Evolutionary conservation across 1,284 basidiomycete genomes (phyloP).

Genomic region (Mixia osmundae): DNA sequence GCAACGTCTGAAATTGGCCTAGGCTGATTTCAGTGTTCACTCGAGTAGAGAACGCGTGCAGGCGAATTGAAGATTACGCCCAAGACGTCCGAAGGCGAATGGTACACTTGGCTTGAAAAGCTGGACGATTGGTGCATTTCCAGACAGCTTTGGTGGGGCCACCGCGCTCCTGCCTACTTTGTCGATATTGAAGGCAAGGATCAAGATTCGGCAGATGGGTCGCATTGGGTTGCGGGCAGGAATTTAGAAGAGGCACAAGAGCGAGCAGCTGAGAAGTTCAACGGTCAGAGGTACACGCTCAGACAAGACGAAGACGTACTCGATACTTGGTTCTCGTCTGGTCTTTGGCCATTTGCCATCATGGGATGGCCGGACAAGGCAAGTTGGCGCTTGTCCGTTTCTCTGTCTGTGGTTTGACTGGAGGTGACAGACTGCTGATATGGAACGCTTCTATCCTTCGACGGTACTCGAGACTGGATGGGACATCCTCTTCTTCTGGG

Average conservation of each 20-base stretch:
- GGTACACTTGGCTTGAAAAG: constrained; percentile 87
- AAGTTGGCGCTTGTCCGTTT: constrained; percentile 9
- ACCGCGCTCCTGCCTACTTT: constrained; percentile 86
- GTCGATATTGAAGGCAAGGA: constrained; percentile 58
- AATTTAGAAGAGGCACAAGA: constrained; percentile 52
- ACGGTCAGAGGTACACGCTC: constrained; percentile 45
- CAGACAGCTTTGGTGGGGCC: constrained; percentile 98
- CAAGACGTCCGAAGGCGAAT: constrained; percentile 69
- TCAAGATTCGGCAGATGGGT: constrained; percentile 44
- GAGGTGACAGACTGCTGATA: constrained; percentile 38
- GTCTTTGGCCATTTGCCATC: constrained; percentile 92
- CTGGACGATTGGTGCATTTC: constrained; percentile 99
- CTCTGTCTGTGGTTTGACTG: too few species aligned
- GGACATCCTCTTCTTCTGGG: constrained; percentile 99
- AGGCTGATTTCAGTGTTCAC: constrained; percentile 1
- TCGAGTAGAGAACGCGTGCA: constrained; percentile 38
- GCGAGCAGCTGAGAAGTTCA: constrained; percentile 50
- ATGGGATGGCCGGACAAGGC: constrained; percentile 90
- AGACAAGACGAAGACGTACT: constrained; percentile 94
- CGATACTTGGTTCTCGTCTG: constrained; percentile 99
- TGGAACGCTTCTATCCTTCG: constrained; percentile 65
- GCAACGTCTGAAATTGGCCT: background rate
- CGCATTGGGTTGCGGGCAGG: constrained; percentile 79
- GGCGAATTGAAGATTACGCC: constrained; percentile 69
- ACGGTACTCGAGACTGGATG: constrained; percentile 88